Conservation (phyloP, 2,329 filamentous ascomycete genomes). For the Fusarium ambrosium region DNA sequence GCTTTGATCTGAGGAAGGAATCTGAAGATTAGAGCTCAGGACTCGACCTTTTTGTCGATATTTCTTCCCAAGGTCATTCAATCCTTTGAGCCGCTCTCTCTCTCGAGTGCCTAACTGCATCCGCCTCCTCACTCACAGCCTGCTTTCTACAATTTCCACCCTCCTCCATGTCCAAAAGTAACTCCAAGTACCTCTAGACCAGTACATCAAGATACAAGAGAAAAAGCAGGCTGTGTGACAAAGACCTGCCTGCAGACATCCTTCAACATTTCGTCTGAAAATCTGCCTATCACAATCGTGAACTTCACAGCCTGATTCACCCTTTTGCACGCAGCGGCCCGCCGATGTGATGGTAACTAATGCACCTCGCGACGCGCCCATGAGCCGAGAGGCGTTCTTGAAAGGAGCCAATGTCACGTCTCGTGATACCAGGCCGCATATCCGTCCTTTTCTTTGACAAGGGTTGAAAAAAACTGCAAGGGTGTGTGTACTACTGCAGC, state of each 20-base stretch:
- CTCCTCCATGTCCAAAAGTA: background rate
- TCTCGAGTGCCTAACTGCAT: background rate
- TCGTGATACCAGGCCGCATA: background rate
- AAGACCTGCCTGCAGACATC: background rate
- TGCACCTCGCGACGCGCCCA: background rate
- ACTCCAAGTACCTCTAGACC: background rate
- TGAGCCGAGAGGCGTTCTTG: slow-evolving; percentile 5
- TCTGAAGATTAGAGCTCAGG: background rate
- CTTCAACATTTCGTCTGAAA: background rate
- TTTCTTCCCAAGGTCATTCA: background rate
- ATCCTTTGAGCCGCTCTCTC: background rate
- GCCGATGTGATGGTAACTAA: background rate
- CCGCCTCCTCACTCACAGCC: background rate
- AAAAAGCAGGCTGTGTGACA: background rate
- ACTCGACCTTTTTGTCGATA: background rate
- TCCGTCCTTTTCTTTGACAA: background rate
- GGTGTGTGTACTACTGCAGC: background rate
- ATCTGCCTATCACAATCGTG: slow-evolving; percentile 1
- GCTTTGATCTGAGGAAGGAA: background rate
- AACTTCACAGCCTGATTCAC: background rate
- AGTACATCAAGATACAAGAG: slow-evolving; percentile 8
- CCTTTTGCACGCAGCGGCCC: background rate
- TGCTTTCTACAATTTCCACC: background rate
- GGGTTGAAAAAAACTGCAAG: slow-evolving; percentile 7
- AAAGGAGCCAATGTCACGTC: background rate